These are phyloP conservation scores for Flueggea neowawraea DNA, from an alignment of 441 rosid genomes.

Conservation along the genomic window DNA sequence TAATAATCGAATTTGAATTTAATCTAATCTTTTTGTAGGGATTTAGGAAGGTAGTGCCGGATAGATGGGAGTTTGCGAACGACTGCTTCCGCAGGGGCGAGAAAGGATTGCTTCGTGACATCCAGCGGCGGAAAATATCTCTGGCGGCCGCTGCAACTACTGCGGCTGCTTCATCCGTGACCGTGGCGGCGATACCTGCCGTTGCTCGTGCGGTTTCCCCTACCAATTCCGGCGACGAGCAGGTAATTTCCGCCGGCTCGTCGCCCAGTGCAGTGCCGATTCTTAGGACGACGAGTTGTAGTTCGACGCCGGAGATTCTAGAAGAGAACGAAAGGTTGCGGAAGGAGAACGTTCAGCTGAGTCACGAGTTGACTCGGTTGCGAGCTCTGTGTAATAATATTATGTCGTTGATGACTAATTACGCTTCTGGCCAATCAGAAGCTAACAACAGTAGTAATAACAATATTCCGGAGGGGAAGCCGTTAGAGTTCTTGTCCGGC, in stretches of 20 bases:
- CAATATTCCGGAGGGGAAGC: conserved; percentile 22
- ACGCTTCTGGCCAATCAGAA: conserved; percentile 22
- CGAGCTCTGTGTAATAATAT: conserved; percentile 65
- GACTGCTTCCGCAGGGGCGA: conserved; percentile 78
- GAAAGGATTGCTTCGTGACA: conserved; percentile 66
- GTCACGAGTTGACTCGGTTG: conserved; percentile 57
- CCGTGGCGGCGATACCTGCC: conserved; percentile 32
- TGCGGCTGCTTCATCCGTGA: conserved; percentile 7
- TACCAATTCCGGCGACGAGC: conserved; percentile 80
- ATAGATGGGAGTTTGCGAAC: conserved; percentile 93
- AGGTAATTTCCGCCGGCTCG: conserved; percentile 63
- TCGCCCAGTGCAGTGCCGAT: conserved; percentile 41
- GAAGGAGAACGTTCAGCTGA: conserved; percentile 63
- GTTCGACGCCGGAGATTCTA: conserved; percentile 62
- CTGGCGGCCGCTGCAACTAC: conserved; percentile 16
- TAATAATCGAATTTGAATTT: not conserved
- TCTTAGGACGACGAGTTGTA: conserved; percentile 56
- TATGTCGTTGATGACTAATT: conserved; percentile 55
- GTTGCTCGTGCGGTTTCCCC: conserved; percentile 52
- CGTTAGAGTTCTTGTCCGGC: conserved; percentile 26
- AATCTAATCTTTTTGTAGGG: conserved; percentile 31
- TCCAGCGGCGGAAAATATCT: conserved; percentile 77
- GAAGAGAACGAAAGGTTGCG: conserved; percentile 84
- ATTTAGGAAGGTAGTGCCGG: conserved; percentile 85
- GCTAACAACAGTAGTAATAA: not conserved